Conservation (phyloP, 1,284 basidiomycete genomes). For the Ustilago cynodontis region DNA sequence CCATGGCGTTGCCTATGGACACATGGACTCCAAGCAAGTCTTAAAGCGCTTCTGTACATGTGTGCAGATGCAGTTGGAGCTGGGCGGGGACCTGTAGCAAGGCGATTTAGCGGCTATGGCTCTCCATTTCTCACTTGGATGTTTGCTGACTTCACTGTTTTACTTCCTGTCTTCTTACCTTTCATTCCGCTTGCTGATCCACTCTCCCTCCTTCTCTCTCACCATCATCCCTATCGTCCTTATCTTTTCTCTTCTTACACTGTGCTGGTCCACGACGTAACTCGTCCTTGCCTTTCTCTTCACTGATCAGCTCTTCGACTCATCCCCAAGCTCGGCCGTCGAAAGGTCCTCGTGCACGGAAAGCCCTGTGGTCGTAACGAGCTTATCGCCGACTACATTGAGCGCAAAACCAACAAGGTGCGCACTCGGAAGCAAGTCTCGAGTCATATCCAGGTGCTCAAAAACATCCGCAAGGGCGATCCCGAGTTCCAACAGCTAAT, state of each 20-base stretch:
- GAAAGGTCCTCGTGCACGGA: constrained; percentile 72
- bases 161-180: not conserved
- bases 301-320: constrained; percentile 68
- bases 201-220: not conserved
- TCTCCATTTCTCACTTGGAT: not conserved
- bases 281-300: not conserved
- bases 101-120: not conserved
- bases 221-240: not conserved
- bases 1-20: not conserved
- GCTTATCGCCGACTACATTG: constrained; percentile 73
- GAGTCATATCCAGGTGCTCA: constrained; percentile 70
- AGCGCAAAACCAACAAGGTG: constrained; percentile 71
- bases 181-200: not conserved
- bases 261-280: constrained; percentile 26
- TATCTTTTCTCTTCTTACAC: not conserved
- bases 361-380: constrained; percentile 74
- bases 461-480: constrained; percentile 70
- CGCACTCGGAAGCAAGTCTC: constrained; percentile 70
- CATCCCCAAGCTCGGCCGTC: constrained; percentile 72
- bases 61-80: not conserved
- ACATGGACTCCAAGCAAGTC: not conserved
- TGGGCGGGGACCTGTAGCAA: not conserved
- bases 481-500: constrained; percentile 69
- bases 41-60: constrained; percentile 1
- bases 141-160: constrained; percentile 9